Percentiles rank a stretch among this genome's conserved stretches.
Evolutionary conservation across 495 filamentous ascomycete species (phyloP).

Genomic region (Penicillium pulvis): DNA sequence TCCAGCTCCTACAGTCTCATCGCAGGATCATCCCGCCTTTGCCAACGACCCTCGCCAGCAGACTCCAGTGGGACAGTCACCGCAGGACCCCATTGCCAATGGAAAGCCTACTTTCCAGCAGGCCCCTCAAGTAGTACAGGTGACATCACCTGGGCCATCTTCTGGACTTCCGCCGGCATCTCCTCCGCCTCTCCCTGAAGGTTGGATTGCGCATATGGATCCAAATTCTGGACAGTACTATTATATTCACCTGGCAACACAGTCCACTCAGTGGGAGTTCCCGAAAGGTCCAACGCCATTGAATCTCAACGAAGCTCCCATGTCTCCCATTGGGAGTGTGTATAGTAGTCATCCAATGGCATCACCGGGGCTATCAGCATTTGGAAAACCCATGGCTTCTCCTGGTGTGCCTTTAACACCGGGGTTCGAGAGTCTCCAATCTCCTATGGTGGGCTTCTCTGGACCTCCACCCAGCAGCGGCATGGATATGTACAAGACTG

Average conservation of each 20-base stretch:
- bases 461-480: slow-evolving; percentile 85
- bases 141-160: slow-evolving; percentile 48
- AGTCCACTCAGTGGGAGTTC: slow-evolving; percentile 98
- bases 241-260: slow-evolving; percentile 95
- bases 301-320: slow-evolving; percentile 71
- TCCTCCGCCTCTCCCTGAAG: slow-evolving; percentile 91
- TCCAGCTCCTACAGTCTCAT: slow-evolving; percentile 41
- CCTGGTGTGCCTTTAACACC: slow-evolving; percentile 75
- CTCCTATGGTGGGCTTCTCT: slow-evolving; percentile 72
- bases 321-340: slow-evolving; percentile 78
- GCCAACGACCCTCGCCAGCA: slow-evolving; percentile 71
- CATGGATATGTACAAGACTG: slow-evolving; percentile 88
- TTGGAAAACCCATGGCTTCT: slow-evolving; percentile 75
- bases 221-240: slow-evolving; percentile 96
- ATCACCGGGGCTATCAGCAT: slow-evolving; percentile 68
- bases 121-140: slow-evolving; percentile 5
- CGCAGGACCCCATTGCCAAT: slow-evolving; percentile 39
- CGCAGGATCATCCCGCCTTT: slow-evolving; percentile 79
- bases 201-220: slow-evolving; percentile 97
- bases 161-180: slow-evolving; percentile 68
- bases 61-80: slow-evolving; percentile 41
- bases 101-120: slow-evolving; percentile 38
- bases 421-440: slow-evolving; percentile 73
- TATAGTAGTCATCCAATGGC: slow-evolving; percentile 72
- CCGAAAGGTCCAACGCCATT: slow-evolving; percentile 88